phyloP scores from a whole-genome alignment of 495 filamentous ascomycete genomes.

The Cudoniella acicularis region DNA sequence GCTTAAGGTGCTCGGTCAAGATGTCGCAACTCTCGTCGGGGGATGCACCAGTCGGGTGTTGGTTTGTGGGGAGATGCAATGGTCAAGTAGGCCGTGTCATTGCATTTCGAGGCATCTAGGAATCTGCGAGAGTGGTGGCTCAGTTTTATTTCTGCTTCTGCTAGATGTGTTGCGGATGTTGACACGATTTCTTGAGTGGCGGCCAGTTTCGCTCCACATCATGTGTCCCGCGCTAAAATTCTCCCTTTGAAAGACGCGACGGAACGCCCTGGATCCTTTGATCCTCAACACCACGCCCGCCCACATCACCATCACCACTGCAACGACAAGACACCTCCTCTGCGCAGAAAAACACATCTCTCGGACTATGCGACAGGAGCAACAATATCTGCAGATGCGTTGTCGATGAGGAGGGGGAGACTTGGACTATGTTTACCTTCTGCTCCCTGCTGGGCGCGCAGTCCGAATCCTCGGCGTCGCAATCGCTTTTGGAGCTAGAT shows the following conservation, averaged over 20 bases:
- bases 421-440: constrained; percentile 82
- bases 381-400: constrained; percentile 1
- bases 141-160: not conserved
- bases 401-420: constrained; percentile 1
- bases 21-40: not conserved
- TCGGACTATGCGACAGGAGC: no score
- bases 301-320: not conserved
- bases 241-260: not conserved
- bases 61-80: not conserved
- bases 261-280: not conserved
- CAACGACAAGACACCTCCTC: no score
- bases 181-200: constrained; percentile 3
- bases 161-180: not conserved
- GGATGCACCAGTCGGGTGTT: not conserved
- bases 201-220: not conserved
- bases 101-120: not conserved
- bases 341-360: no score
- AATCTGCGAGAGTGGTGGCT: not conserved
- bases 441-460: constrained; percentile 89
- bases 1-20: not conserved
- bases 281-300: not conserved
- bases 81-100: not conserved
- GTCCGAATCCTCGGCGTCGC: constrained; percentile 78
- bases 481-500: constrained; percentile 94
- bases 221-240: not conserved